Evolutionary conservation across 352 stramenopile species (phyloP), one percentile per base, ranked within the genome.

Genomic region (Globisporangium ultimum): DNA sequence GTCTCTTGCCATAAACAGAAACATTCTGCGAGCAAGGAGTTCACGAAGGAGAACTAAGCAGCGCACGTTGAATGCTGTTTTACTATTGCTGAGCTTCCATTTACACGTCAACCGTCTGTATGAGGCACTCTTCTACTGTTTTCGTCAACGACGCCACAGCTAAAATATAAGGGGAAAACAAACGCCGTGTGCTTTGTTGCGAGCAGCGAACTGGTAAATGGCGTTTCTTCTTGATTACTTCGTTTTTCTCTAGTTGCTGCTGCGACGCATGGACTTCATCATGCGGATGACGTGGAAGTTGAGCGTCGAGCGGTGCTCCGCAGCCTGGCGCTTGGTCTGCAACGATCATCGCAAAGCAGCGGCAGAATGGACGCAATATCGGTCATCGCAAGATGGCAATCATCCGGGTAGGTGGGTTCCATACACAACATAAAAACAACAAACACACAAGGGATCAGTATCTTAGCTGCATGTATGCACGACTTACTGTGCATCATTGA

Each of bases 211-310:
- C 38, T 17, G 22, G 42, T 36, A 22, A 36, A 42, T 20, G 42
- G 36, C n/a, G 48, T 3, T 42, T 53, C 28, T 36, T 10, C 28
- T 52, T 52, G 21, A 52, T 36, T 36, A 14, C 14, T 15, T n/a
- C 6, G 1, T 45, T 45, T 17, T 43, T 55, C 15, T 49, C 18
- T 54, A 55, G 54, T 53, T 67, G 64, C 59, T 71, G 48, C 55
- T 65, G 49, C 70, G 74, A 58, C 76, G 53, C 64, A 89, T 69
- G 9, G 66, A 70, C 75, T 93, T 93, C 71, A 93, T 82, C 84
- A 93, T 93, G 68, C 84, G 86, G 43, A 93, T 89, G 20, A 95
- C 86, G 70, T 93, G 80, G 65, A 92, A 93, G 71, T 93, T 93
- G 45, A 95, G 78, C 57, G 86, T 91, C 48, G 86, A 91, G 42